phyloP scores from a whole-genome alignment of 768 basidiomycete species.

The Phylloporus arenicola region DNA sequence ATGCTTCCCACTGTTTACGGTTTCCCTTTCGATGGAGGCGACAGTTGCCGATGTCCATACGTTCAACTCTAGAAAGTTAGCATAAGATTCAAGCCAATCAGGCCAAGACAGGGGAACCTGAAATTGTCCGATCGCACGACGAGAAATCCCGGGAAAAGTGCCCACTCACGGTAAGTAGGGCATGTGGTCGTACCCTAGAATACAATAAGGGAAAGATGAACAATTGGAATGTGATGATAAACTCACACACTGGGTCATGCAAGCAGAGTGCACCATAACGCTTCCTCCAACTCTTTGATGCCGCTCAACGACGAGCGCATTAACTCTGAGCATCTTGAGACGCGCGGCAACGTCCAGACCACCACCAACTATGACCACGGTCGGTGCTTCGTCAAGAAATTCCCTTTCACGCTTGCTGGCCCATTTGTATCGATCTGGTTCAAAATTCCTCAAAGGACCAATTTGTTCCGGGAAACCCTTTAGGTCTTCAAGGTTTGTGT shows the following conservation, averaged over 20 bases:
- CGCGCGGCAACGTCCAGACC: slow-evolving; percentile 55
- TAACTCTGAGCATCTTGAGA: slow-evolving; percentile 31
- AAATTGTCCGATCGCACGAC: background rate
- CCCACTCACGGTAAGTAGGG: slow-evolving; percentile 50
- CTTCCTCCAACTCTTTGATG: slow-evolving; percentile 27
- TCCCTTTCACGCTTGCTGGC: slow-evolving; percentile 24
- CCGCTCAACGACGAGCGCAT: slow-evolving; percentile 21
- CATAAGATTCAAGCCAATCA: slow-evolving; percentile 64
- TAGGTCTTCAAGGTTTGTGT: slow-evolving; percentile 48
- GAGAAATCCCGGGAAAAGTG: background rate
- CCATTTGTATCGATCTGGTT: slow-evolving; percentile 34
- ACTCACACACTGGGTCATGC: slow-evolving; percentile 31
- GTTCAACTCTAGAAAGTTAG: slow-evolving; percentile 54
- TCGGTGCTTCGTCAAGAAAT: slow-evolving; percentile 39
- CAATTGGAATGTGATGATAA: background rate
- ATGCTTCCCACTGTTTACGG: slow-evolving; percentile 29
- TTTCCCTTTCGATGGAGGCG: slow-evolving; percentile 22
- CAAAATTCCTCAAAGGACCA: slow-evolving; percentile 40
- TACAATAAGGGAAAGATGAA: background rate
- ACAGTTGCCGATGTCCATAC: slow-evolving; percentile 52
- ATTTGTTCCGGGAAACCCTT: slow-evolving; percentile 40
- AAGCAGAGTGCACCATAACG: slow-evolving; percentile 27
- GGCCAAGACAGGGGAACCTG: slow-evolving; percentile 61
- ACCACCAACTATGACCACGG: slow-evolving; percentile 47
- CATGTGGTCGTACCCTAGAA: slow-evolving; percentile 43